A percentile compares a stretch with the other conserved stretches of the same genome.
Conservation (phyloP, 2,329 filamentous ascomycete species). For the Chalaropsis thielavioides region DNA sequence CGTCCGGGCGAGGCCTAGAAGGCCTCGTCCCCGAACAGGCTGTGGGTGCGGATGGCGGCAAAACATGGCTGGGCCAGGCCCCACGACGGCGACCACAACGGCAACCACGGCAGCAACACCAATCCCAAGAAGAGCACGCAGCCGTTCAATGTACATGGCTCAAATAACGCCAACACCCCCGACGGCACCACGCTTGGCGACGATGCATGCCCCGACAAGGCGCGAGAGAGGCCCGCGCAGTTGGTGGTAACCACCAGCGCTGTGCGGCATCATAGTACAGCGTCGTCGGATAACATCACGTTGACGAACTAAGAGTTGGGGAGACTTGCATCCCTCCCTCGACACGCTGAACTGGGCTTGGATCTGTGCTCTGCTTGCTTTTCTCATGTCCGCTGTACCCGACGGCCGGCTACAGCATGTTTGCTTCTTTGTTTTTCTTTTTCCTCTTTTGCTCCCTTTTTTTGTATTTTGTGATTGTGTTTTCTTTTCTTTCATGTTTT, state of each 20-base stretch:
- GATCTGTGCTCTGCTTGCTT: not conserved
- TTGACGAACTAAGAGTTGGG: conserved; percentile 4
- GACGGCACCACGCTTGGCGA: not conserved
- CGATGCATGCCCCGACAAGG: not conserved
- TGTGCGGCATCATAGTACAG: conserved; percentile 3
- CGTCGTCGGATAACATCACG: conserved; percentile 6
- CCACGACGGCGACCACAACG: not conserved
- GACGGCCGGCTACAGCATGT: not conserved
- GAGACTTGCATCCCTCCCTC: no score
- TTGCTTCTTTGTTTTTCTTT: not conserved
- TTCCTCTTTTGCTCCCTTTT: not conserved
- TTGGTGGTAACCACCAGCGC: not conserved
- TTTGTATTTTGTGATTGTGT: conserved; percentile 16
- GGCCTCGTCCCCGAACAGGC: conserved; percentile 20
- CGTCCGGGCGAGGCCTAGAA: conserved; percentile 32
- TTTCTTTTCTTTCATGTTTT: conserved; percentile 8
- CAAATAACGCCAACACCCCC: not conserved
- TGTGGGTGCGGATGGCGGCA: conserved; percentile 19
- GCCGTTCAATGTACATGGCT: not conserved
- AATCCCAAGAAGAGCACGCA: not conserved
- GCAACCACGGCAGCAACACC: not conserved
- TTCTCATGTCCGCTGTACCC: no score
- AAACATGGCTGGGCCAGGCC: not conserved
- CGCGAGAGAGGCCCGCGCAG: not conserved
- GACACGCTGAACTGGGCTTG: not conserved